Conservation (phyloP, 495 filamentous ascomycete species). For the Xylaria telfairii region DNA sequence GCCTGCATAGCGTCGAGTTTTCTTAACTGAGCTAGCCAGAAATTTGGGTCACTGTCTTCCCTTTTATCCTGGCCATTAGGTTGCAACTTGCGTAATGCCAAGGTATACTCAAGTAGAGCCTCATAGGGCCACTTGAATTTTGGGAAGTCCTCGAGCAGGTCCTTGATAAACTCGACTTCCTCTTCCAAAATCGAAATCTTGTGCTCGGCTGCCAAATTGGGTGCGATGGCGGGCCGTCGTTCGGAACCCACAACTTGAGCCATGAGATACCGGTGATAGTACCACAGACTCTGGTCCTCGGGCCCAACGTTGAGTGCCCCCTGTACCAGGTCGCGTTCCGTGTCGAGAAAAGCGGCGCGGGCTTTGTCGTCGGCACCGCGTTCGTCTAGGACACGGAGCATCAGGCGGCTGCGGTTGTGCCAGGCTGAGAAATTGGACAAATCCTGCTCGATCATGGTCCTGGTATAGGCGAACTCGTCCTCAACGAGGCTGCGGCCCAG, state of each 20-base stretch:
- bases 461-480: conserved; percentile 87
- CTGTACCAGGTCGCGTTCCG: conserved; percentile 76
- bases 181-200: conserved; percentile 68
- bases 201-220: conserved; percentile 65
- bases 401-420: conserved; percentile 87
- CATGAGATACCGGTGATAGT: conserved; percentile 77
- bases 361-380: conserved; percentile 64
- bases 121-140: conserved; percentile 84
- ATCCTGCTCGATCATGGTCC: conserved; percentile 78
- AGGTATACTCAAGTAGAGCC: conserved; percentile 69
- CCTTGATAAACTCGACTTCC: conserved; percentile 72
- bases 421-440: conserved; percentile 97
- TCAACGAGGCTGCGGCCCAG: conserved; percentile 68
- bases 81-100: conserved; percentile 54
- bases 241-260: conserved; percentile 55
- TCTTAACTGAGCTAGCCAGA: conserved; percentile 69
- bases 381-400: conserved; percentile 75
- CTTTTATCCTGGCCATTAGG: conserved; percentile 36
- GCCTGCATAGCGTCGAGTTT: conserved; percentile 72
- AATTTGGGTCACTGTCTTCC: conserved; percentile 55
- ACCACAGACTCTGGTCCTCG: conserved; percentile 93
- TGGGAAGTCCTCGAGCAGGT: conserved; percentile 75
- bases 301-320: conserved; percentile 83
- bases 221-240: conserved; percentile 61
- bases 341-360: conserved; percentile 72